A percentile compares a stretch with the other conserved stretches of the same genome.
These are phyloP conservation scores for Saccharum officinarum DNA, from an alignment of 176 grass and related monocot species.

Conservation along the genomic window DNA sequence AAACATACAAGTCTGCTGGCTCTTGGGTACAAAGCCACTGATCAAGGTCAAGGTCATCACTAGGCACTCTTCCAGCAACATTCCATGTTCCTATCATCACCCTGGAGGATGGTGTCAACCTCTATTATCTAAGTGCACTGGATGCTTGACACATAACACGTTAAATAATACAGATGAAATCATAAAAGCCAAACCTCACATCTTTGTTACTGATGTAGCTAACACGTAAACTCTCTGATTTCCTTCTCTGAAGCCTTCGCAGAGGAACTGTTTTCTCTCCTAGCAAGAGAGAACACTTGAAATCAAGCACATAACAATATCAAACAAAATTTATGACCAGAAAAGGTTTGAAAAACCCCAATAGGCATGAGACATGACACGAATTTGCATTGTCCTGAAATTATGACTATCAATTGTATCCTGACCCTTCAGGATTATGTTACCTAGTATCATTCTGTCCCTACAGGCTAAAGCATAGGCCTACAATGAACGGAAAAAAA, in stretches of 20 bases:
- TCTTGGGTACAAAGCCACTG: constrained; percentile 59
- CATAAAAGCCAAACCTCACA: constrained; percentile 52
- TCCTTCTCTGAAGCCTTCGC: constrained; percentile 48
- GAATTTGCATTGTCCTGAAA: not conserved
- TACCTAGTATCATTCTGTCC: not conserved
- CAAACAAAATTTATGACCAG: not conserved
- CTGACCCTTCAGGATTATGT: not conserved
- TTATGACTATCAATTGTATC: not conserved
- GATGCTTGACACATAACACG: not conserved
- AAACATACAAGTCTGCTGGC: constrained; percentile 33
- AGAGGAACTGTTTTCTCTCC: constrained; percentile 19
- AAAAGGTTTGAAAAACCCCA: not conserved
- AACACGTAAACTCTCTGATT: constrained; percentile 63
- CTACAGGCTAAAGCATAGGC: no score
- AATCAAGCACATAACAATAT: constrained; percentile 1
- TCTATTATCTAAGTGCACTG: constrained; percentile 5
- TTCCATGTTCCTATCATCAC: constrained; percentile 38
- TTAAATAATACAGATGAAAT: not conserved
- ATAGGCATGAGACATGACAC: not conserved
- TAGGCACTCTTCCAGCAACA: constrained; percentile 52
- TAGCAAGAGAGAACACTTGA: not conserved
- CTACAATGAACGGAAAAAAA: no score
- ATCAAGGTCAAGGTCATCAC: constrained; percentile 47
- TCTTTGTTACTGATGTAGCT: constrained; percentile 72
- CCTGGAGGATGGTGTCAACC: constrained; percentile 22